phyloP scores from a whole-genome alignment of 2,329 filamentous ascomycete species.

The Fusarium sp. region DNA sequence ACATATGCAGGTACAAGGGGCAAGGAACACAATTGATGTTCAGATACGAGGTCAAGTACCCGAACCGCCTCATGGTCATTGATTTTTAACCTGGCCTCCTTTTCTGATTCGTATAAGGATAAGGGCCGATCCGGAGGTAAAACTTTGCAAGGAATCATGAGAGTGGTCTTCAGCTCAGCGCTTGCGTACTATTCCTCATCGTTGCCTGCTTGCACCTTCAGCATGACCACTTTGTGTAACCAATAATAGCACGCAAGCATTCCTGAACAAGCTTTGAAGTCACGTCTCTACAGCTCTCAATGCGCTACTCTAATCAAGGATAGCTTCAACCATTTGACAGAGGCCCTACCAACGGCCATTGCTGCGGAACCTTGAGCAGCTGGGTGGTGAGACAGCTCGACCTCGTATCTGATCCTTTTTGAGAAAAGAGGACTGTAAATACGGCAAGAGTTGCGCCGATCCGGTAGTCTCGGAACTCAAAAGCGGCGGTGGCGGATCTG shows the following conservation, averaged over 20 bases:
- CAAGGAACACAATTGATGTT: background rate
- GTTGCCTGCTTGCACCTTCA: background rate
- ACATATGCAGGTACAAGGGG: background rate
- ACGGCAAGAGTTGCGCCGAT: background rate
- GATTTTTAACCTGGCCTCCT: too few relatives aligned
- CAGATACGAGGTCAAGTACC: background rate
- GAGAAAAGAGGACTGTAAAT: background rate
- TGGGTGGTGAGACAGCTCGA: background rate
- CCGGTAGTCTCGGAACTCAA: conserved; percentile 11
- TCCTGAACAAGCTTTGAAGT: background rate
- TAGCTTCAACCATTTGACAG: background rate
- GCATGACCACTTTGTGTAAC: background rate
- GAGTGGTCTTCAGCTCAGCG: background rate
- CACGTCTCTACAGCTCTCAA: background rate
- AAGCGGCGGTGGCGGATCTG: background rate
- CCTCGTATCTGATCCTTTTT: background rate
- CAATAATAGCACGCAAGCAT: background rate
- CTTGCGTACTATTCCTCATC: background rate
- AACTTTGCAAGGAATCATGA: background rate
- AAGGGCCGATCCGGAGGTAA: background rate
- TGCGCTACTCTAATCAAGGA: background rate
- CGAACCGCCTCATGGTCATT: background rate
- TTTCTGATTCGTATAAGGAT: background rate
- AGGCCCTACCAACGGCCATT: background rate
- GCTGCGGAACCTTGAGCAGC: background rate